These are phyloP conservation scores for Leccinum arenicola DNA, from an alignment of 768 basidiomycete genomes.

Conservation along the genomic window DNA sequence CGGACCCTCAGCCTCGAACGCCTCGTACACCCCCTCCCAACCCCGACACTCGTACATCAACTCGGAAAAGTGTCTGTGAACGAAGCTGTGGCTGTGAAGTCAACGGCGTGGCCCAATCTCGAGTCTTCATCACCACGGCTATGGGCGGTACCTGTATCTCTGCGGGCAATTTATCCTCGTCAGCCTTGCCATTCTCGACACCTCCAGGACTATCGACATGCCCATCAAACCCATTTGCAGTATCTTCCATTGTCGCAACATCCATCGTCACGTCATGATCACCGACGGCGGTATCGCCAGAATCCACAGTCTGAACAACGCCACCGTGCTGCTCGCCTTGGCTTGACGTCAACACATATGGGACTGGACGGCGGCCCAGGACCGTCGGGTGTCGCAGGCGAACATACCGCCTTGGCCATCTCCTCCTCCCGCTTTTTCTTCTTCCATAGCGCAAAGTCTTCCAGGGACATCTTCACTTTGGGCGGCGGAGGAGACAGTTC, in stretches of 20 bases:
- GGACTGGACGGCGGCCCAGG: constrained; percentile 21
- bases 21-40: no score
- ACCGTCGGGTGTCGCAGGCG: constrained; percentile 19
- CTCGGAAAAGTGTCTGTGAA: neutral
- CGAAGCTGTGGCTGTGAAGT: neutral
- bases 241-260: constrained; percentile 3
- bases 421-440: constrained; percentile 51
- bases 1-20: no score
- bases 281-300: neutral
- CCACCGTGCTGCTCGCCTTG: constrained; percentile 2
- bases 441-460: constrained; percentile 56
- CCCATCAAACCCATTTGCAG: constrained; percentile 2
- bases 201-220: neutral
- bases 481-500: constrained; percentile 34
- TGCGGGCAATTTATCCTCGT: neutral
- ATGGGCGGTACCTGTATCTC: neutral
- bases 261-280: constrained; percentile 14
- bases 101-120: neutral
- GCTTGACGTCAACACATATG: constrained; percentile 8
- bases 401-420: constrained; percentile 28
- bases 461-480: constrained; percentile 55
- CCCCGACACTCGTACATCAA: no score
- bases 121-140: neutral
- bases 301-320: neutral
- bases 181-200: neutral